phyloP scores from a whole-genome alignment of 805 yeast genomes.

The Hemisphaericaspora nanyangensis region DNA sequence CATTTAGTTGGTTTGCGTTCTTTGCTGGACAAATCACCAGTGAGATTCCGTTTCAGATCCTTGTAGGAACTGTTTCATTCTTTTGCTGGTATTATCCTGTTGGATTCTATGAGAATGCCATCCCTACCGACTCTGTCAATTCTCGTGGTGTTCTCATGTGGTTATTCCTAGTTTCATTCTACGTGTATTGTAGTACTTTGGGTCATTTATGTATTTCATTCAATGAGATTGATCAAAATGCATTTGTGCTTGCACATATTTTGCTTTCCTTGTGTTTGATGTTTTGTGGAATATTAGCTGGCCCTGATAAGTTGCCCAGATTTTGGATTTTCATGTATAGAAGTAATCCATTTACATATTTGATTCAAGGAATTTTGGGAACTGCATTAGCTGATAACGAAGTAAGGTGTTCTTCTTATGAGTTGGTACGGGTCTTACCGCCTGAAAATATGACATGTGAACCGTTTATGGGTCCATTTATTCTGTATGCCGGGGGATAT shows the following conservation, averaged over 20 bases:
- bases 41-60: slow-evolving; percentile 45
- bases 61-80: slow-evolving; percentile 37
- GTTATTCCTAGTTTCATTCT: slow-evolving; percentile 21
- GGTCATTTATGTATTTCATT: slow-evolving; percentile 27
- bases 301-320: slow-evolving; percentile 24
- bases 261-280: slow-evolving; percentile 27
- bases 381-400: slow-evolving; percentile 24
- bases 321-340: slow-evolving; percentile 74
- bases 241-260: slow-evolving; percentile 25
- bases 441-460: slow-evolving; percentile 26
- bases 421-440: slow-evolving; percentile 18
- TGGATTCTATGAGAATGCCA: slow-evolving; percentile 46
- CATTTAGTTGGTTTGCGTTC: slow-evolving; percentile 42
- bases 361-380: slow-evolving; percentile 49
- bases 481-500: slow-evolving; percentile 20
- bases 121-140: slow-evolving; percentile 32
- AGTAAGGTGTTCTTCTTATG: slow-evolving; percentile 30
- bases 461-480: slow-evolving; percentile 22
- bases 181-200: slow-evolving; percentile 20
- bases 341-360: slow-evolving; percentile 61
- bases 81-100: slow-evolving; percentile 61
- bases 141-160: slow-evolving; percentile 36
- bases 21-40: slow-evolving; percentile 36
- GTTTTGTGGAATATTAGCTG: slow-evolving; percentile 34
- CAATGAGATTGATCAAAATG: slow-evolving; percentile 26